These are phyloP conservation scores for Pseudogymnoascus sp. DNA, from an alignment of 2,329 filamentous ascomycete genomes.

Conservation along the genomic window DNA sequence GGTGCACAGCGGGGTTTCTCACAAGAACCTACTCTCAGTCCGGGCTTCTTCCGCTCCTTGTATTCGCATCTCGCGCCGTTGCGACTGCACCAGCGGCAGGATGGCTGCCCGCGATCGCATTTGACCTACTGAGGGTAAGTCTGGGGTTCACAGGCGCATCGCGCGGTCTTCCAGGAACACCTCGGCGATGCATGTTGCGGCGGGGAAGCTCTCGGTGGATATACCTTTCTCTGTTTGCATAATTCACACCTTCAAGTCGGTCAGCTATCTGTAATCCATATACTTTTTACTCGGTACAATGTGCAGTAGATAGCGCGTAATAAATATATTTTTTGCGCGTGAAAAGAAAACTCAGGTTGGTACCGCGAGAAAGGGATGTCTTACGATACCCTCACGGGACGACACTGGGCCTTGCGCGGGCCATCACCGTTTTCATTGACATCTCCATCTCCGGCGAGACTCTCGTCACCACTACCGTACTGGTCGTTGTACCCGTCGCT, in stretches of 20 bases:
- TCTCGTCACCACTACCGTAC: conserved; percentile 25
- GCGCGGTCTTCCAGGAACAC: not conserved
- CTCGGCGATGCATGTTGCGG: not conserved
- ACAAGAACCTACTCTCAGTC: conserved; percentile 34
- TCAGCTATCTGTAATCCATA: conserved; percentile 28
- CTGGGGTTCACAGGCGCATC: not conserved
- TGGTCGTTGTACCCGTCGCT: conserved; percentile 30
- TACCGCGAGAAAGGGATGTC: conserved; percentile 24
- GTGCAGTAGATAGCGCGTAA: conserved; percentile 16
- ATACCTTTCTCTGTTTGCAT: conserved; percentile 74
- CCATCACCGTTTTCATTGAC: conserved; percentile 25
- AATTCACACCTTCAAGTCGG: conserved; percentile 57
- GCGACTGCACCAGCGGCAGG: conserved; percentile 61
- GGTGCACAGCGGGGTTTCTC: not conserved
- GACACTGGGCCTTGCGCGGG: conserved; percentile 41
- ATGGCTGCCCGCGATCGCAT: conserved; percentile 70
- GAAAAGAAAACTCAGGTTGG: conserved; percentile 22
- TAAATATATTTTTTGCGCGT: conserved; percentile 16
- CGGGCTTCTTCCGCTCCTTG: conserved; percentile 63
- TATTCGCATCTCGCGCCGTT: conserved; percentile 61
- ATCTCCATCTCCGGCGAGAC: conserved; percentile 25
- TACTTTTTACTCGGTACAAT: conserved; percentile 17
- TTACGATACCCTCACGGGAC: conserved; percentile 47
- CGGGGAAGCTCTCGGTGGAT: conserved; percentile 16
- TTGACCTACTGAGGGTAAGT: conserved; percentile 47